Evolutionary conservation across 2,329 filamentous ascomycete genomes (phyloP).

Genomic region (Colletotrichum paranaense): DNA sequence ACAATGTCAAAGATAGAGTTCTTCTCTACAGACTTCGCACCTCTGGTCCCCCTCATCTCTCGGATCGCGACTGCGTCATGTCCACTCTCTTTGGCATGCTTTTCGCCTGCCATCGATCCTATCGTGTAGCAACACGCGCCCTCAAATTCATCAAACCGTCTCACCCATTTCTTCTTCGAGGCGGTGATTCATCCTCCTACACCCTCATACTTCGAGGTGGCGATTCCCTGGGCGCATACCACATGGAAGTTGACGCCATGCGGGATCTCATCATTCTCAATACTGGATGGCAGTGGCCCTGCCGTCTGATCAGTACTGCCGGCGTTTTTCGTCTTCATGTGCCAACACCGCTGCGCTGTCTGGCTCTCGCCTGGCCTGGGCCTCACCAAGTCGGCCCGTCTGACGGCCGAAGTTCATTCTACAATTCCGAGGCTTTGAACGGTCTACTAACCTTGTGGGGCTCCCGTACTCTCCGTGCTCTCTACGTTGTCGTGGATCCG

Average conservation of each 20-base stretch:
- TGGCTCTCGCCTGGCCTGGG: conserved; percentile 5
- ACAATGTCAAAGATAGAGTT: conserved; percentile 13
- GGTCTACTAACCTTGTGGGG: neutral
- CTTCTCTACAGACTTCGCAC: conserved; percentile 6
- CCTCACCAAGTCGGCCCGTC: neutral
- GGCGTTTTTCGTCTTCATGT: conserved; percentile 4
- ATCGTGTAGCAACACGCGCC: conserved; percentile 7
- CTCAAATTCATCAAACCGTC: neutral
- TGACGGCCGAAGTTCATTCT: conserved; percentile 1
- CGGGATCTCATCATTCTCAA: conserved; percentile 1
- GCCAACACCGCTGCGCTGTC: neutral
- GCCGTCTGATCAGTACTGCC: conserved; percentile 6
- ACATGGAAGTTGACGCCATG: conserved; percentile 5
- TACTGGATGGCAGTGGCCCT: conserved; percentile 12
- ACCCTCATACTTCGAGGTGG: neutral
- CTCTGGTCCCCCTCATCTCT: neutral
- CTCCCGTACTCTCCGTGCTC: neutral
- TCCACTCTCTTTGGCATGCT: conserved; percentile 9
- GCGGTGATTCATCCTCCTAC: neutral
- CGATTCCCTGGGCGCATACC: neutral
- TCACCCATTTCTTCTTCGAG: neutral
- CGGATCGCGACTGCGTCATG: conserved; percentile 15
- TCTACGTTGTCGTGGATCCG: conserved; percentile 6
- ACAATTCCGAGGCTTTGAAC: conserved; percentile 1
- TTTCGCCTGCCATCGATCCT: conserved; percentile 1